These are phyloP conservation scores for Leishmania major DNA, from an alignment of 208 protist genomes.

Conservation along the genomic window DNA sequence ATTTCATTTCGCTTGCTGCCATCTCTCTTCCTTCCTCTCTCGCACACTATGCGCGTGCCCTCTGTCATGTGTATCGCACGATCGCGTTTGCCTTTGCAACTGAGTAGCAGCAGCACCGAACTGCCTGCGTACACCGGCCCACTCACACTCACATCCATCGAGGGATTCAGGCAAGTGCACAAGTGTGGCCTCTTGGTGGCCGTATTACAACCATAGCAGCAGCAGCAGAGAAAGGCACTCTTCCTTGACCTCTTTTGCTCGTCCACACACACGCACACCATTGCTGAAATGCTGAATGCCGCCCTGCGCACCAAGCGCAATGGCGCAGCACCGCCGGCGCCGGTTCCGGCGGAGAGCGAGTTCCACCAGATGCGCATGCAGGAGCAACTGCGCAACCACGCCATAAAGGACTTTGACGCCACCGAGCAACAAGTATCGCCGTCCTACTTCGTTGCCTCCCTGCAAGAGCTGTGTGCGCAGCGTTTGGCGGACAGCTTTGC, in stretches of 20 bases:
- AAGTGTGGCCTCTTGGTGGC: not conserved
- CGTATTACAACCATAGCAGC: not conserved
- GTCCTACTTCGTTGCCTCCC: conserved; percentile 83
- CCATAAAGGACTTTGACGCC: conserved; percentile 22
- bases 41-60: not conserved
- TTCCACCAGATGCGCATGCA: conserved; percentile 72
- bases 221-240: not conserved
- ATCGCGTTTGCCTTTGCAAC: not conserved
- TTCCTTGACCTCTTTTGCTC: not conserved
- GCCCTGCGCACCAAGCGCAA: conserved; percentile 19
- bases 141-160: not conserved
- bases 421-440: conserved; percentile 28
- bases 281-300: not conserved
- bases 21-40: not conserved
- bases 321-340: not conserved
- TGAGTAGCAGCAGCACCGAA: not conserved
- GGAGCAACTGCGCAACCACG: conserved; percentile 39
- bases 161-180: not conserved
- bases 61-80: not conserved
- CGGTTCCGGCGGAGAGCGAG: conserved; percentile 39
- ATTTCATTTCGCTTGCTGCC: not conserved
- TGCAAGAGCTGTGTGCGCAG: conserved; percentile 73
- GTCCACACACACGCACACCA: not conserved
- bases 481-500: conserved; percentile 75
- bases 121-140: not conserved